A percentile compares a stretch with the other conserved stretches of the same genome.
phyloP scores from a whole-genome alignment of 2,329 filamentous ascomycete species.

The Venturia effusa region DNA sequence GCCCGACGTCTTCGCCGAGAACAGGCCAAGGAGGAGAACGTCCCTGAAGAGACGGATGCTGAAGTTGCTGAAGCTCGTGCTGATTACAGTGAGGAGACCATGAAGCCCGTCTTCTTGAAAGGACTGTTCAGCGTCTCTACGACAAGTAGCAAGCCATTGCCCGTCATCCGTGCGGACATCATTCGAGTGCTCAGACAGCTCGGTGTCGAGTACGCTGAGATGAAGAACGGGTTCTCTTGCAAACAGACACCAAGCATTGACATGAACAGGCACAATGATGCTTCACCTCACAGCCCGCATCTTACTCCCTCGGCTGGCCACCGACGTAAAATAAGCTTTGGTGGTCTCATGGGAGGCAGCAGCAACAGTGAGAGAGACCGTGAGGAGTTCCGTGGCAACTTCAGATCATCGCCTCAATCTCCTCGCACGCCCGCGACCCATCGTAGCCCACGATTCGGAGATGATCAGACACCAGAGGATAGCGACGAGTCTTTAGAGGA shows the following conservation, averaged over 20 bases:
- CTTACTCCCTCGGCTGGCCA: constrained; percentile 34
- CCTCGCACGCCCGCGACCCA: constrained; percentile 35
- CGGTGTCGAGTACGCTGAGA: constrained; percentile 83
- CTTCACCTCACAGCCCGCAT: neutral
- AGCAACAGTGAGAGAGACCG: constrained; percentile 46
- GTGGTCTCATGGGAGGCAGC: constrained; percentile 49
- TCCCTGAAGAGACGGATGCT: constrained; percentile 83
- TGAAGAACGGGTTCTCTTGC: constrained; percentile 88
- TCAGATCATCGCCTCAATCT: constrained; percentile 41
- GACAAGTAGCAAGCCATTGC: constrained; percentile 81
- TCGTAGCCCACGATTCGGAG: neutral
- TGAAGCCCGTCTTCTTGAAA: constrained; percentile 92
- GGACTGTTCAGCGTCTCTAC: constrained; percentile 95
- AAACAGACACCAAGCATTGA: constrained; percentile 84
- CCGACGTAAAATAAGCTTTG: constrained; percentile 73
- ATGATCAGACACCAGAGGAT: neutral
- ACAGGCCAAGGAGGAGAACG: constrained; percentile 42
- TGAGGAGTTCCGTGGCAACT: constrained; percentile 53
- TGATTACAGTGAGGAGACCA: constrained; percentile 58
- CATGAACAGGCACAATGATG: constrained; percentile 42
- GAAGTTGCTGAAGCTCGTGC: constrained; percentile 46
- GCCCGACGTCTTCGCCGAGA: constrained; percentile 55
- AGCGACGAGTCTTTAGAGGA: constrained; percentile 5
- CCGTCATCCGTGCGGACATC: constrained; percentile 78
- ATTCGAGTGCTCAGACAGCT: constrained; percentile 81